Evolutionary conservation across 352 stramenopile genomes (phyloP).

Genomic region (Globisporangium cylindrosporum): DNA sequence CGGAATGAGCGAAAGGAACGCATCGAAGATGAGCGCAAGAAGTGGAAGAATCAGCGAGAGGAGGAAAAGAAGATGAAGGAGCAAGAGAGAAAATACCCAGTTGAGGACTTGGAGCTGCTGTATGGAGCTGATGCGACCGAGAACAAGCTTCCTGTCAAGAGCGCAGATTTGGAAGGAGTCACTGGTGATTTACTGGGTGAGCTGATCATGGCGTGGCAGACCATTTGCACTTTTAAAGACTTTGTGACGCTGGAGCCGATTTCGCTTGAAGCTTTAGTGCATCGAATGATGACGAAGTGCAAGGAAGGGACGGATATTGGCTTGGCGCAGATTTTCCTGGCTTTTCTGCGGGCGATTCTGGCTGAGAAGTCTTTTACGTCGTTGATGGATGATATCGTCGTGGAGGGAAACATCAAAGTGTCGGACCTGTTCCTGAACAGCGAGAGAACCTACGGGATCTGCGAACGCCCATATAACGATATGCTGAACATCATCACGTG

Average conservation of each 20-base stretch:
- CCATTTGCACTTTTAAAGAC: slow-evolving; percentile 68
- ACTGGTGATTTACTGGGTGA: slow-evolving; percentile 63
- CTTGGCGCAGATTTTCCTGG: slow-evolving; percentile 68
- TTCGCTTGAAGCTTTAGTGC: slow-evolving; percentile 57
- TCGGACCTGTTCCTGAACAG: slow-evolving; percentile 72
- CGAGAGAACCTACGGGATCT: slow-evolving; percentile 75
- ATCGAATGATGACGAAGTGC: slow-evolving; percentile 44
- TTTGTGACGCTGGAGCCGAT: slow-evolving; percentile 62
- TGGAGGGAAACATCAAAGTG: slow-evolving; percentile 80
- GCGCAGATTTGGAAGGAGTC: slow-evolving; percentile 44
- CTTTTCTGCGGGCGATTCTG: slow-evolving; percentile 65
- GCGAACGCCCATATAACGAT: slow-evolving; percentile 60
- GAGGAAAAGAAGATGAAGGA: slow-evolving; percentile 64
- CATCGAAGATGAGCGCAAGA: slow-evolving; percentile 45
- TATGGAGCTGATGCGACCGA: slow-evolving; percentile 29
- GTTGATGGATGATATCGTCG: slow-evolving; percentile 66
- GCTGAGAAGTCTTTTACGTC: slow-evolving; percentile 81
- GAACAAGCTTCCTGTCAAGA: slow-evolving; percentile 35
- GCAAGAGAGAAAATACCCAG: slow-evolving; percentile 59
- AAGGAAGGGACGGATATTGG: slow-evolving; percentile 44
- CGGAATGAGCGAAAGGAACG: slow-evolving; percentile 40
- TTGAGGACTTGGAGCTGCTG: slow-evolving; percentile 69
- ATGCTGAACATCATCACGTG: slow-evolving; percentile 79
- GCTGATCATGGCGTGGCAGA: slow-evolving; percentile 79
- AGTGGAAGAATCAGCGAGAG: slow-evolving; percentile 50